Evolutionary conservation across 202 grass and related monocot species (phyloP).

Genomic region (Digitaria exilis): DNA sequence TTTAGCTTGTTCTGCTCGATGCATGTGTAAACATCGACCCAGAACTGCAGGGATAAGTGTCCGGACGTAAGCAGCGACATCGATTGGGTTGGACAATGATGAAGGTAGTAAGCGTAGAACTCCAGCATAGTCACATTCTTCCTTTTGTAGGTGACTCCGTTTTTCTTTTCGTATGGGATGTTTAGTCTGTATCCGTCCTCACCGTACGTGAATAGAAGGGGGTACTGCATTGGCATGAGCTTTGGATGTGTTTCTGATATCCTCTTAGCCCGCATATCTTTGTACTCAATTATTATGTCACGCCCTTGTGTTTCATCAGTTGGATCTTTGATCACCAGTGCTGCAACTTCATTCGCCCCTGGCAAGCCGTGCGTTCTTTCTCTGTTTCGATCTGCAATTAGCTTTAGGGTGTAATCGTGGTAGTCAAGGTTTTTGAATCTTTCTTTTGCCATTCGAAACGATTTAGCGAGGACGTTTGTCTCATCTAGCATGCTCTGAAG

Average conservation of each 20-base stretch:
- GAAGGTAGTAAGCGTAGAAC: slow-evolving; percentile 39
- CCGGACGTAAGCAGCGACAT: slow-evolving; percentile 16
- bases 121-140: slow-evolving; percentile 6
- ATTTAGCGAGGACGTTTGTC: too few relatives aligned
- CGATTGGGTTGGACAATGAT: slow-evolving; percentile 16
- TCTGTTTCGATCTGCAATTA: background rate
- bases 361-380: background rate
- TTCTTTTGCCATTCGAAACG: too few relatives aligned
- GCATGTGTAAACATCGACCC: slow-evolving; percentile 27
- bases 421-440: too few relatives aligned
- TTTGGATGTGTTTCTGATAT: background rate
- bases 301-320: background rate
- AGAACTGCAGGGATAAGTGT: slow-evolving; percentile 35
- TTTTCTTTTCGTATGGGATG: too few relatives aligned
- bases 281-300: background rate
- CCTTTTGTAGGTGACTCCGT: background rate
- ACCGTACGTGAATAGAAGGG: background rate
- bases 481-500: background rate
- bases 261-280: background rate
- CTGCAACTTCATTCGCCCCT: background rate
- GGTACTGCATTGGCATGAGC: slow-evolving; percentile 11
- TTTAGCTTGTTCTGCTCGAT: slow-evolving; percentile 13
- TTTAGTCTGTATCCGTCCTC: background rate
- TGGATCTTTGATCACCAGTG: background rate
- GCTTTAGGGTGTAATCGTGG: too few relatives aligned